Evolutionary conservation across 306 rosid species (phyloP).

Genomic region (Carpinus fangiana): DNA sequence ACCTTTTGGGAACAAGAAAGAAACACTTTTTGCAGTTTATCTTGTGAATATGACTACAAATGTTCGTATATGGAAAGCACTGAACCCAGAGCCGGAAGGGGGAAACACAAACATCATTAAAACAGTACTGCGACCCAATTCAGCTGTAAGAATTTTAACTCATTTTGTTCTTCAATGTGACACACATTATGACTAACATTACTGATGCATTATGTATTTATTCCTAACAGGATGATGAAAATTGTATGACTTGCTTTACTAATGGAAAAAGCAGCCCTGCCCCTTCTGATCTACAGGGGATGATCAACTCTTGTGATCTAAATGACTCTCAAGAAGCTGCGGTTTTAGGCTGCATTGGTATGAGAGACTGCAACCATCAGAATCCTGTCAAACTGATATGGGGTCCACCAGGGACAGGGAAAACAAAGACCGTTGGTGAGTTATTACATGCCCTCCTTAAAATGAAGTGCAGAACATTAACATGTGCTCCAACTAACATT

Average conservation of each 20-base stretch:
- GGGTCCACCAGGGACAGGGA: slow-evolving; percentile 43
- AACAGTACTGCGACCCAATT: slow-evolving; percentile 13
- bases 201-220: not conserved
- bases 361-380: slow-evolving; percentile 9
- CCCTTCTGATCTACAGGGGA: not conserved
- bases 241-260: slow-evolving; percentile 19
- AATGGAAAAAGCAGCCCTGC: not conserved
- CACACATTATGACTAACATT: not conserved
- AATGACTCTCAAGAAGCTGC: slow-evolving; percentile 26
- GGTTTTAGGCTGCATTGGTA: slow-evolving; percentile 4
- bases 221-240: slow-evolving; percentile 25
- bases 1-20: not conserved
- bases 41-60: slow-evolving; percentile 36
- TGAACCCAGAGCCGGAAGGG: slow-evolving; percentile 5
- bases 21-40: slow-evolving; percentile 21
- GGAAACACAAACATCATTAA: slow-evolving; percentile 18
- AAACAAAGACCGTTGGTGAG: slow-evolving; percentile 20
- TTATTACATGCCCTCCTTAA: slow-evolving; percentile 3
- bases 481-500: slow-evolving; percentile 33
- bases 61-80: slow-evolving; percentile 31
- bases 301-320: not conserved
- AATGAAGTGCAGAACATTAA: slow-evolving; percentile 24
- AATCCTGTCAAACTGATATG: slow-evolving; percentile 29
- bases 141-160: slow-evolving; percentile 16
- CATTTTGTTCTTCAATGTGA: not conserved